phyloP scores from a whole-genome alignment of 257 asterid genomes.

The Striga asiatica region DNA sequence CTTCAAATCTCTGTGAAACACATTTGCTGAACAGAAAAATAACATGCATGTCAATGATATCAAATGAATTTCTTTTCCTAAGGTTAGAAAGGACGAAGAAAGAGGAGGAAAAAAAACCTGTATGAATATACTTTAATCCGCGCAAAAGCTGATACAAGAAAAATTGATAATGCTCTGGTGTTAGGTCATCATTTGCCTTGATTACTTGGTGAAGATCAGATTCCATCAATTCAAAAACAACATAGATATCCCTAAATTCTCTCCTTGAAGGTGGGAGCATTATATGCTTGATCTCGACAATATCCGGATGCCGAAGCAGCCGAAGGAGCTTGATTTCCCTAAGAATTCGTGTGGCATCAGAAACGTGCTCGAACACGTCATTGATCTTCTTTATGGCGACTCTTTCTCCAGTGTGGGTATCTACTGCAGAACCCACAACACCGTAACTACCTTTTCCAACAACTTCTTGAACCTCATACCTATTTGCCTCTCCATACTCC shows the following conservation, averaged over 20 bases:
- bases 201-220: conserved; percentile 98
- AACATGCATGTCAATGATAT: conserved; percentile 11
- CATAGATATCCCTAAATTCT: conserved; percentile 83
- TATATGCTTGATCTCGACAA: conserved; percentile 85
- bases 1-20: conserved; percentile 88
- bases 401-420: conserved; percentile 77
- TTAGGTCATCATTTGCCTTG: conserved; percentile 84
- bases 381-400: conserved; percentile 94
- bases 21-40: conserved; percentile 51
- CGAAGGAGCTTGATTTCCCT: conserved; percentile 96
- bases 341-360: conserved; percentile 90
- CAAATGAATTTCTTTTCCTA: neutral
- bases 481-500: conserved; percentile 89
- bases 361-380: conserved; percentile 92
- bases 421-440: conserved; percentile 83
- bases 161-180: conserved; percentile 88
- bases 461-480: conserved; percentile 92
- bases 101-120: conserved; percentile 36
- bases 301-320: conserved; percentile 83
- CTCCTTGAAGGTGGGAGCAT: conserved; percentile 97
- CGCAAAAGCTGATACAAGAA: conserved; percentile 91
- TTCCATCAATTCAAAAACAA: conserved; percentile 91
- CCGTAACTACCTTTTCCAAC: conserved; percentile 97
- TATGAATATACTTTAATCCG: conserved; percentile 76
- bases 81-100: neutral